Conservation (phyloP, 441 rosid species). For the Hypseocharis bilobata region DNA sequence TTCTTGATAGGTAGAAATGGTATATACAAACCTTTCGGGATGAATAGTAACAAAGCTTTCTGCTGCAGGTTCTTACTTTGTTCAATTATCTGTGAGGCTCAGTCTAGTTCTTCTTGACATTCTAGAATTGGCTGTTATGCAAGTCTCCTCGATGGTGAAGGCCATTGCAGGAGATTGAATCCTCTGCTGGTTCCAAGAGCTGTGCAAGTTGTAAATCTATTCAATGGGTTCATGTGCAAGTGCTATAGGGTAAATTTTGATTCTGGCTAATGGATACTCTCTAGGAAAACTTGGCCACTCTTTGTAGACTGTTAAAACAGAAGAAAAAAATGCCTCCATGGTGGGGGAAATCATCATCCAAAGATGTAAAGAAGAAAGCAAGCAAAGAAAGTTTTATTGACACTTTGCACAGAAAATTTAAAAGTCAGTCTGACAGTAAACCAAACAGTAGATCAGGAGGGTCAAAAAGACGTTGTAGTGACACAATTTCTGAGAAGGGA, state of each 20-base stretch:
- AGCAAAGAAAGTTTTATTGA: constrained; percentile 46
- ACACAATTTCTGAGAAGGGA: constrained; percentile 42
- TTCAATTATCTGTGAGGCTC: constrained; percentile 21
- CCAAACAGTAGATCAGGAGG: constrained; percentile 35
- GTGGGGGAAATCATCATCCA: constrained; percentile 60
- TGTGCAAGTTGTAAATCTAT: constrained; percentile 6
- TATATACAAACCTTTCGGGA: neutral
- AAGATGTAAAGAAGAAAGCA: constrained; percentile 52
- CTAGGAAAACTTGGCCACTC: constrained; percentile 19
- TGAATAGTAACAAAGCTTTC: neutral
- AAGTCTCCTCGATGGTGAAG: constrained; percentile 3
- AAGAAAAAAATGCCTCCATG: constrained; percentile 49
- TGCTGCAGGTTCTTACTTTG: constrained; percentile 16
- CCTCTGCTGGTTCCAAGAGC: constrained; percentile 8
- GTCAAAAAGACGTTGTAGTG: constrained; percentile 39
- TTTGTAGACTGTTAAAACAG: constrained; percentile 9
- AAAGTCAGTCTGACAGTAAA: constrained; percentile 41
- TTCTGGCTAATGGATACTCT: constrained; percentile 15
- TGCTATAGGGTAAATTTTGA: constrained; percentile 1
- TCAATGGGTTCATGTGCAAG: neutral
- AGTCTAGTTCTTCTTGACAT: constrained; percentile 8
- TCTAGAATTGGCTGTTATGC: constrained; percentile 11
- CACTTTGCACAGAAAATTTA: constrained; percentile 44
- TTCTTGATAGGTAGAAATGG: neutral
- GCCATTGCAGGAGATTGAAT: constrained; percentile 8